These are phyloP conservation scores for Penicillium sp. DNA, from an alignment of 2,329 filamentous ascomycete genomes.

Conservation along the genomic window DNA sequence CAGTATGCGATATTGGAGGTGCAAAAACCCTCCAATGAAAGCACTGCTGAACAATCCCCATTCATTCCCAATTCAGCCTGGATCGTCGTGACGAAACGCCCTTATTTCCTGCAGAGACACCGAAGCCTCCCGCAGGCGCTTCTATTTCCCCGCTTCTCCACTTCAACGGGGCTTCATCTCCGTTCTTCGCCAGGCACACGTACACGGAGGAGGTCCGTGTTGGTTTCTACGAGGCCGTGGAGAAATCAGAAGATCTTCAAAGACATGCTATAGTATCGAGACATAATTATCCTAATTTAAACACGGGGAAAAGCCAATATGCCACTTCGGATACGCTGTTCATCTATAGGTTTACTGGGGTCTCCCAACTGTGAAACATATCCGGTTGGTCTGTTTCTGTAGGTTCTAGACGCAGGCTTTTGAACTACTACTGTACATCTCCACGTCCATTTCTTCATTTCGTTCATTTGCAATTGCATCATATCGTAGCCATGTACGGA, in stretches of 20 bases:
- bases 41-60: not conserved
- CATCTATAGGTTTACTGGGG: slow-evolving; percentile 5
- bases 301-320: not conserved
- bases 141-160: slow-evolving; percentile 9
- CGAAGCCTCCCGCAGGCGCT: not conserved
- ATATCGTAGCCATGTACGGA: slow-evolving; percentile 10
- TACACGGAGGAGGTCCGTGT: slow-evolving; percentile 20
- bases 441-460: slow-evolving; percentile 11
- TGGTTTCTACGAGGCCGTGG: slow-evolving; percentile 19
- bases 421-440: slow-evolving; percentile 1
- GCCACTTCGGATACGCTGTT: not conserved
- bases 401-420: too few species aligned
- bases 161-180: not conserved
- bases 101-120: not conserved
- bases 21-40: slow-evolving; percentile 11
- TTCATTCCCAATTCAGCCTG: not conserved
- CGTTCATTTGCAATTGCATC: slow-evolving; percentile 18
- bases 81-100: slow-evolving; percentile 2
- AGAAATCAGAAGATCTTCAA: slow-evolving; percentile 7
- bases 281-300: too few species aligned
- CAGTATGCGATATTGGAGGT: not conserved
- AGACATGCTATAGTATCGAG: not conserved
- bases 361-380: too few species aligned
- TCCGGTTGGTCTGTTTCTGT: too few species aligned
- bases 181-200: not conserved